Evolutionary conservation across 177 flowering plant species (phyloP).

Genomic region (Tripterygium wilfordii): DNA sequence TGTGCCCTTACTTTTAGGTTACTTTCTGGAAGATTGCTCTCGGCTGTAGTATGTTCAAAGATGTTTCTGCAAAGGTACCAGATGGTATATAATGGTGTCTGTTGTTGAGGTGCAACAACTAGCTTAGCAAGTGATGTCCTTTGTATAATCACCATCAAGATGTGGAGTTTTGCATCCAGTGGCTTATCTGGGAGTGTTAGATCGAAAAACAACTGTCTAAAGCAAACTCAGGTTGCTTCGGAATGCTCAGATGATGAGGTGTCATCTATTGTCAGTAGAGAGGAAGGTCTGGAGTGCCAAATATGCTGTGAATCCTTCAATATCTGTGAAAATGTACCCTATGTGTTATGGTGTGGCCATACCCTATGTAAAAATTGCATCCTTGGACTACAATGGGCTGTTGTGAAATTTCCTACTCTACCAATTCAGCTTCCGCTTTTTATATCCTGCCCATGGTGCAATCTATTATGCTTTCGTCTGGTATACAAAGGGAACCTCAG

Average conservation of each 20-base stretch:
- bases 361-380: conserved; percentile 83
- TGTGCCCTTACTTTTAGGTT: too few species aligned
- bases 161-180: conserved; percentile 75
- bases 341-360: conserved; percentile 94
- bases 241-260: conserved; percentile 75
- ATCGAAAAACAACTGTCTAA: conserved; percentile 22
- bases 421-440: conserved; percentile 86
- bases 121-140: conserved; percentile 10
- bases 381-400: conserved; percentile 73
- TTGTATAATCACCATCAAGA: conserved; percentile 12
- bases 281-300: conserved; percentile 81
- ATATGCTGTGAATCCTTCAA: conserved; percentile 92
- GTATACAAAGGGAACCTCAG: conserved; percentile 64
- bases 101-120: too few species aligned
- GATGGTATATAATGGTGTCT: too few species aligned
- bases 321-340: conserved; percentile 85
- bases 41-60: too few species aligned
- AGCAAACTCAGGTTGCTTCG: conserved; percentile 24
- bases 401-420: conserved; percentile 65
- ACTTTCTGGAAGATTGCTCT: too few species aligned
- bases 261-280: conserved; percentile 49
- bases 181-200: conserved; percentile 47
- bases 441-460: conserved; percentile 93
- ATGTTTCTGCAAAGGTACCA: too few species aligned
- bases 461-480: conserved; percentile 60